Evolutionary conservation across 2,329 filamentous ascomycete genomes (phyloP), one percentile per base, ranked within the genome.

Genomic region (Aspergillus neoniger): DNA sequence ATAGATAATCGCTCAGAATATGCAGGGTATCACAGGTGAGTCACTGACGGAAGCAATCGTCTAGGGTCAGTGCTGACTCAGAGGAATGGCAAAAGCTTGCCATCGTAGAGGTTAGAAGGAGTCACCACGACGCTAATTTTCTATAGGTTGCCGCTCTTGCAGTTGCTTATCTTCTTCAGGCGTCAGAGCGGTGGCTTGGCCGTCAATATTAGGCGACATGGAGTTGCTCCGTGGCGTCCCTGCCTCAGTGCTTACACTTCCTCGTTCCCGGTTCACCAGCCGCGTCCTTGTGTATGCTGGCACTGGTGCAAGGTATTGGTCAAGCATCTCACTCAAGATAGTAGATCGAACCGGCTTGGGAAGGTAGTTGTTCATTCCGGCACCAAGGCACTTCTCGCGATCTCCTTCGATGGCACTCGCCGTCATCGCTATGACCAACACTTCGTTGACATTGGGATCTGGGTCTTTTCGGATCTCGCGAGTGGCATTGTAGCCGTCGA

Each of bases 381-480:
- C 91, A 53, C 92, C 91, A n/a, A 97, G 80, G 68, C 94, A 97
- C 78, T 96, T 97, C 74, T 98, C 94, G 51, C 93, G 85, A 73
- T 98, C 94, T 17, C 94, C 94, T 73, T 95, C 91, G 63, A 98
- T 98, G 3, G 94, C 94, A 25, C 89, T 93, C 1, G 94, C 94
- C 1, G 94, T 98, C 94, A 98, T 97, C 57, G 94, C 94, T 68
- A 98, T 97, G 52, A 98, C 91, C n/a, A 97, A 81, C 1, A 96
- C 86, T 65, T 91, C 88, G 55, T 91, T 85, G 10, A 98, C 91
- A 7, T 85, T 85, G 38, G 92, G 88, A 60, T 92, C 85, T 0
- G 86, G 75, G 74, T 97, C 92, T 67, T 86, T 86, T 9, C 93
- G 88, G 48, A 97, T 87, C 60, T 92, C 84, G 65, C 90, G 89